Evolutionary conservation across 2,329 filamentous ascomycete genomes (phyloP).

Genomic region (Trichophyton benhamiae): DNA sequence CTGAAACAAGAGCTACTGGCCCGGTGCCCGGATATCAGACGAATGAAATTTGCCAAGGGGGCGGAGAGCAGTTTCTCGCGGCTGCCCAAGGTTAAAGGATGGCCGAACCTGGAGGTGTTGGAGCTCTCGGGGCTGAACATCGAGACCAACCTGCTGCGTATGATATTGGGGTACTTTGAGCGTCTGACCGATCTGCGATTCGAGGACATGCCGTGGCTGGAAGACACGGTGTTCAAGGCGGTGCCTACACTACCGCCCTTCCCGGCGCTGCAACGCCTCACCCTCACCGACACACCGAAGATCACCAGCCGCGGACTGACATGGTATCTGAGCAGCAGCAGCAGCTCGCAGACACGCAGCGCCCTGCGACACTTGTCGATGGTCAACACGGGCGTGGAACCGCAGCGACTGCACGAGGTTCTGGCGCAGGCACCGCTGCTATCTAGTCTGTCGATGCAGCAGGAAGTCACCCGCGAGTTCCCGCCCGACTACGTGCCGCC

Average conservation of each 20-base stretch:
- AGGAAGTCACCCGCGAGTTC: constrained; percentile 46
- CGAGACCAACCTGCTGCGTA: constrained; percentile 43
- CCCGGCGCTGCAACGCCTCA: constrained; percentile 60
- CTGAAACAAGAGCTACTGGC: constrained; percentile 75
- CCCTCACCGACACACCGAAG: constrained; percentile 57
- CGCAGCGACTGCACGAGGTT: constrained; percentile 31
- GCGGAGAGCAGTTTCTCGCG: constrained; percentile 65
- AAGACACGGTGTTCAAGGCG: constrained; percentile 62
- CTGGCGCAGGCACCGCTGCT: constrained; percentile 33
- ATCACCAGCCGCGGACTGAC: constrained; percentile 61
- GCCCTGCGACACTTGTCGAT: constrained; percentile 57
- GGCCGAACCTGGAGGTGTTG: constrained; percentile 32
- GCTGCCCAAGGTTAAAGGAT: constrained; percentile 45
- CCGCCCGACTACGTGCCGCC: constrained; percentile 43
- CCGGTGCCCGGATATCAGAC: constrained; percentile 68
- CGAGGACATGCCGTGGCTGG: constrained; percentile 54
- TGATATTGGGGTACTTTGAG: constrained; percentile 55
- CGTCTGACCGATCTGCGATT: constrained; percentile 64
- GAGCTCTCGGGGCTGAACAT: constrained; percentile 29
- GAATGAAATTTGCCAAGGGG: constrained; percentile 74
- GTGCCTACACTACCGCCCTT: constrained; percentile 57
- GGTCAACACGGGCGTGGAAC: constrained; percentile 54
- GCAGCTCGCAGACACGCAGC: constrained; percentile 45
- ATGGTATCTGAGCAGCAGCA: constrained; percentile 51
- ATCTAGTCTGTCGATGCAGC: constrained; percentile 40